These are phyloP conservation scores for Dothiorella sarmentorum DNA, from an alignment of 2,329 filamentous ascomycete genomes.

Conservation along the genomic window DNA sequence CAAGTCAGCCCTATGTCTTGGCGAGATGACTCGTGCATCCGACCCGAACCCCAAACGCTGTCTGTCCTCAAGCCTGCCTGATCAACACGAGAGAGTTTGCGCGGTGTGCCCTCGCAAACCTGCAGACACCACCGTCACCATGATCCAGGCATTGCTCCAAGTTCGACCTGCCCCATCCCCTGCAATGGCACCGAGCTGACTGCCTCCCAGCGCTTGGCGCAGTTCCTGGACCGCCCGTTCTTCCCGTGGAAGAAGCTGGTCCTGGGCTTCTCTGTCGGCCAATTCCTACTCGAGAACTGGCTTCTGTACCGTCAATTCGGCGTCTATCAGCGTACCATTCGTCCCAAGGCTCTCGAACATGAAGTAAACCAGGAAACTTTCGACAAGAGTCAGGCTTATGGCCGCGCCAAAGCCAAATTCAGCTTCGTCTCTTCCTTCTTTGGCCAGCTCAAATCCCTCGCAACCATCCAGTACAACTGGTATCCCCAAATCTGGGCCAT, in stretches of 20 bases:
- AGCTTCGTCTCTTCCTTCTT: slow-evolving; percentile 76
- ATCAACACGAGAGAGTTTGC: neutral
- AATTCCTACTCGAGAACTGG: slow-evolving; percentile 87
- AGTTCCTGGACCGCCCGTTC: slow-evolving; percentile 81
- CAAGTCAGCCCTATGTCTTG: slow-evolving; percentile 12
- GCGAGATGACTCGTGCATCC: slow-evolving; percentile 13
- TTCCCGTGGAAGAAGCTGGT: slow-evolving; percentile 99
- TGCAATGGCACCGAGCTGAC: slow-evolving; percentile 5
- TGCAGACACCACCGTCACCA: neutral
- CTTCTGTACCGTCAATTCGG: slow-evolving; percentile 87
- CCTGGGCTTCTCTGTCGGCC: slow-evolving; percentile 86
- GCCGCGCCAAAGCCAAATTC: slow-evolving; percentile 92
- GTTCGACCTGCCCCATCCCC: neutral
- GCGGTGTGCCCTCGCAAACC: neutral
- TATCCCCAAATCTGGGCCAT: slow-evolving; percentile 87
- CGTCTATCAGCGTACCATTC: slow-evolving; percentile 72
- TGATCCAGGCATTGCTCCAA: slow-evolving; percentile 20
- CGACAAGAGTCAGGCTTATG: slow-evolving; percentile 93
- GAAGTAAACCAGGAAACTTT: slow-evolving; percentile 88
- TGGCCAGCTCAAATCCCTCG: slow-evolving; percentile 82
- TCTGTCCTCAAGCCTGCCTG: slow-evolving; percentile 3
- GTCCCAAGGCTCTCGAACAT: slow-evolving; percentile 81
- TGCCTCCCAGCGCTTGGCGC: slow-evolving; percentile 61
- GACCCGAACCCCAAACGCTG: neutral
- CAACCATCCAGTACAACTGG: slow-evolving; percentile 85